A percentile compares a stretch with the other conserved stretches of the same genome.
Conservation (phyloP, 139 green algal genomes). For the Auxenochlorella protothecoides region DNA sequence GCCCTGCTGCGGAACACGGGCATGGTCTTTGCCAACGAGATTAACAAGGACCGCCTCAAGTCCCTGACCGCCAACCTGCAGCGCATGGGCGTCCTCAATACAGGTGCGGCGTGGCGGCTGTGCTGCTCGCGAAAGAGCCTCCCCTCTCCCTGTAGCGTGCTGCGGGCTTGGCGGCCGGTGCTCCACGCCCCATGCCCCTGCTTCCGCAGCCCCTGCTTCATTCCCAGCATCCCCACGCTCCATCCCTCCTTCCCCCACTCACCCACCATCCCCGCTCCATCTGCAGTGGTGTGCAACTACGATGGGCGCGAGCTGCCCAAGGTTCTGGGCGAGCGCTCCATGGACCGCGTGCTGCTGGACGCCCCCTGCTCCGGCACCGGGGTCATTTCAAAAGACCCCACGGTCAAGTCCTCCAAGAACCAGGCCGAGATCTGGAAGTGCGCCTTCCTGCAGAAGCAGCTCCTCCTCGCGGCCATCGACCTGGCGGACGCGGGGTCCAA, state of each 20-base stretch:
- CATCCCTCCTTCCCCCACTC: neutral
- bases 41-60: slow-evolving; percentile 84
- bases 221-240: neutral
- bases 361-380: slow-evolving; percentile 96
- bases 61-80: slow-evolving; percentile 87
- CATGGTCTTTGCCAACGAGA: slow-evolving; percentile 94
- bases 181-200: neutral
- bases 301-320: slow-evolving; percentile 72
- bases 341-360: slow-evolving; percentile 94
- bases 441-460: slow-evolving; percentile 83
- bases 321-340: slow-evolving; percentile 68
- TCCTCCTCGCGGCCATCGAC: slow-evolving; percentile 96
- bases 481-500: slow-evolving; percentile 76
- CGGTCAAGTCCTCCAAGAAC: slow-evolving; percentile 79
- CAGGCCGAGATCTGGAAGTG: slow-evolving; percentile 85
- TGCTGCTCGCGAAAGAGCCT: no score
- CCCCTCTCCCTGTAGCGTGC: no score
- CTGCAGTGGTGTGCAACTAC: slow-evolving; percentile 83
- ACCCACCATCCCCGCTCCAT: neutral
- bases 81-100: slow-evolving; percentile 92
- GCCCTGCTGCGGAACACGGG: slow-evolving; percentile 94
- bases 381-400: slow-evolving; percentile 88
- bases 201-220: neutral
- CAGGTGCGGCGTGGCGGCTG: slow-evolving; percentile 4
- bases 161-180: neutral